These are phyloP conservation scores for Gynandropsis gynandra DNA, from an alignment of 345 rosid genomes.

Conservation along the genomic window DNA sequence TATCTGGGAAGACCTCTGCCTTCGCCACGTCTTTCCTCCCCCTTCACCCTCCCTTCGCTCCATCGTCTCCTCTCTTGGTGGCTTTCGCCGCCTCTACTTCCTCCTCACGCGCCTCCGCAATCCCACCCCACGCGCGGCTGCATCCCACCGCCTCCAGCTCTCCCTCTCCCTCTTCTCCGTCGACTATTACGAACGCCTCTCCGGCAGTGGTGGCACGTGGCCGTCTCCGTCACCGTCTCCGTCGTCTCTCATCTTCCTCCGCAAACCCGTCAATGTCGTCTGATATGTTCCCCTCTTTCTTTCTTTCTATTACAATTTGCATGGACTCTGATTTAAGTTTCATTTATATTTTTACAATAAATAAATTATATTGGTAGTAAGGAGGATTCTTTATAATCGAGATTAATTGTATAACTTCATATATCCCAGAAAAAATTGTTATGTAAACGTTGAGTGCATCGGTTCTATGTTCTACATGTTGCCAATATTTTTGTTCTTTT, in stretches of 20 bases:
- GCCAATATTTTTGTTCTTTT: no score
- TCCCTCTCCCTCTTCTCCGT: conserved; percentile 84
- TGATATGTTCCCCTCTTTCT: conserved; percentile 4
- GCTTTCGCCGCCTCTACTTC: conserved; percentile 81
- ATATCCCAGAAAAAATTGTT: no score
- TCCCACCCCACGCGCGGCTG: conserved; percentile 19
- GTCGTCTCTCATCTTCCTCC: conserved; percentile 81
- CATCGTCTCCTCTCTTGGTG: conserved; percentile 83
- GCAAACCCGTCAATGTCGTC: conserved; percentile 71
- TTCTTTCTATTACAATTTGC: neutral
- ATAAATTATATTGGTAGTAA: no score
- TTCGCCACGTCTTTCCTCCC: conserved; percentile 59
- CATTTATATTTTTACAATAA: no score
- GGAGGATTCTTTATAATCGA: no score
- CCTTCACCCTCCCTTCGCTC: conserved; percentile 54
- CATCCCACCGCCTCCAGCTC: conserved; percentile 66
- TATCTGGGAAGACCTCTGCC: conserved; percentile 88
- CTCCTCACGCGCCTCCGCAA: conserved; percentile 37
- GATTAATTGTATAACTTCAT: no score
- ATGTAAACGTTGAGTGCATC: no score
- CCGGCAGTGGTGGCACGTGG: conserved; percentile 24
- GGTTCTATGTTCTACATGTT: no score
- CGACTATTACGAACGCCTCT: conserved; percentile 67
- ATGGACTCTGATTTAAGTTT: no score
- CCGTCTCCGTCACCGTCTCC: conserved; percentile 39